Base-by-base conservation (phyloP, 306 rosid species). In the Vachellia pachyceras region DNA sequence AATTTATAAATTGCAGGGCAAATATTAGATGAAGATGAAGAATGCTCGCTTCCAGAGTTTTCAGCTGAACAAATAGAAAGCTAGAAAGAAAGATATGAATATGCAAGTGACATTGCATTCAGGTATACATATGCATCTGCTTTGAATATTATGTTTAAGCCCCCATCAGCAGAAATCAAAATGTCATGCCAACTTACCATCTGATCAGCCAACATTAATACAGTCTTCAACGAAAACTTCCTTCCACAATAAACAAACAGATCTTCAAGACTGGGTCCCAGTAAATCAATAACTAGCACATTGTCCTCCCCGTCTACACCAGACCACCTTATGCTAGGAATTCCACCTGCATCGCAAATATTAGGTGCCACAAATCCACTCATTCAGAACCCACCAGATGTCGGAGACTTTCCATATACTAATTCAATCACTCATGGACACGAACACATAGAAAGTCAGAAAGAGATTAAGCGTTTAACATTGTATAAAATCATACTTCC, bases 401-500 rank as follows among this genome's bases (percentile, higher is more conserved):
- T 68, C 10, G 15, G 35, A 42, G 47, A 58, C 42, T 35, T 47
- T 72, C 79, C 76, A 77, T 23, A 42, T 7, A 79, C 45, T 49
- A 49, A 72, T 8, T 25, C 58, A 23, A 23, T 22, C 3, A 77
- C 17, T 10, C 55, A 78, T 6, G 17, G 8, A 49, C 6, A 67
- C 15, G 5, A 17, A 5, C 20, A 49, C 46, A 55, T 6, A 12
- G 9, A 76, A 20, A 55, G 63, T 52, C 44, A 35, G 36, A 61
- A 12, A 80, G 54, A 72, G 57, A 33, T 6, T 10, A 69, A 69
- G 73, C 58, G 45, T 6, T 42, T 49, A 69, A 52, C n/a, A 54
- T 10, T 52, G 82, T 20, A 84, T 63, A 29, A 84, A 76, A 36
- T 73, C 97, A 78, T 92, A 96, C 99, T 93, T 93, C 99, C 99